These are phyloP conservation scores for Leptomonas seymouri DNA, from an alignment of 208 protist genomes.

Conservation along the genomic window DNA sequence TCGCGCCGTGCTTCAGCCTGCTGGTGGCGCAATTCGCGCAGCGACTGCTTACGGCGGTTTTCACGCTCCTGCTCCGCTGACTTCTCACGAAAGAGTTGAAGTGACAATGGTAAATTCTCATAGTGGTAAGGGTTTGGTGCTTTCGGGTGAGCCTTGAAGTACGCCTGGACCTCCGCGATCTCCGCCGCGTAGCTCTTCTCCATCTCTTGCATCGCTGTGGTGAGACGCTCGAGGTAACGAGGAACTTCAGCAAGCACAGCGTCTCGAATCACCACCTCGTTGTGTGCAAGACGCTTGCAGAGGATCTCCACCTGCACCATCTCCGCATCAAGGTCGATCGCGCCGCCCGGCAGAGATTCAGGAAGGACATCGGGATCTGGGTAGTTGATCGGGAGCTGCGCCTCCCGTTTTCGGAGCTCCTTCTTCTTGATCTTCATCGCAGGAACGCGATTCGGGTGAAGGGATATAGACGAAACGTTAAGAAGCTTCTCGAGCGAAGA, in stretches of 20 bases:
- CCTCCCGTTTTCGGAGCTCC: conserved; percentile 76
- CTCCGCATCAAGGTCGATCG: conserved; percentile 57
- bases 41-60: conserved; percentile 35
- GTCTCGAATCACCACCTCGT: conserved; percentile 82
- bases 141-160: conserved; percentile 51
- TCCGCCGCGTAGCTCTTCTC: conserved; percentile 51
- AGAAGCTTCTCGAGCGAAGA: background rate
- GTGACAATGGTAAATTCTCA: conserved; percentile 53
- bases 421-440: conserved; percentile 92
- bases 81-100: conserved; percentile 48
- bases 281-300: conserved; percentile 83
- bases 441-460: background rate
- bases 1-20: conserved; percentile 41
- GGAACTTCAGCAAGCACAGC: conserved; percentile 76
- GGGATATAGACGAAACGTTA: no score
- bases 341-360: conserved; percentile 50
- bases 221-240: conserved; percentile 56
- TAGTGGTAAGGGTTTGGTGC: conserved; percentile 56
- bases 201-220: conserved; percentile 43
- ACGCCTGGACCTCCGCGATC: conserved; percentile 37
- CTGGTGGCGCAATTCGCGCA: conserved; percentile 36
- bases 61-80: conserved; percentile 34
- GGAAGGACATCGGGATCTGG: conserved; percentile 65
- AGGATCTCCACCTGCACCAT: conserved; percentile 75
- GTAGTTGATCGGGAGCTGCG: conserved; percentile 93